phyloP scores from a whole-genome alignment of 2,329 filamentous ascomycete species.

The Xenoacremonium recifei region DNA sequence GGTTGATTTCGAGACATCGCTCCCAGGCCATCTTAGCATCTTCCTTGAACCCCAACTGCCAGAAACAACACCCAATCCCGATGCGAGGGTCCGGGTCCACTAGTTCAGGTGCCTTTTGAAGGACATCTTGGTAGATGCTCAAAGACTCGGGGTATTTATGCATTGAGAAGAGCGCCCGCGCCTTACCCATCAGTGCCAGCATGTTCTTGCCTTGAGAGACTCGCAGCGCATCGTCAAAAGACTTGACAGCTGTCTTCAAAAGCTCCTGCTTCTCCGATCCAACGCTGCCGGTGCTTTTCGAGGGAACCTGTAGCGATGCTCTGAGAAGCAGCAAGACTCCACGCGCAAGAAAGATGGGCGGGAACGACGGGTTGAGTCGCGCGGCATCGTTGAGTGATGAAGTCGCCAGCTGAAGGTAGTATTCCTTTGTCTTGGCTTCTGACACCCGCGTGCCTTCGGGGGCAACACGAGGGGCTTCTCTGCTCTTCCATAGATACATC shows the following conservation, averaged over 20 bases:
- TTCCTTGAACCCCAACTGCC: conserved; percentile 93
- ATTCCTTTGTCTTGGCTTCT: conserved; percentile 87
- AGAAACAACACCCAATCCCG: conserved; percentile 94
- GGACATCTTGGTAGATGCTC: conserved; percentile 79
- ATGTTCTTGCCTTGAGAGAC: conserved; percentile 85
- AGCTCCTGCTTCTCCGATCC: conserved; percentile 77
- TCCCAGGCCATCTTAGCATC: conserved; percentile 92
- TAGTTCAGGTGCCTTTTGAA: conserved; percentile 82
- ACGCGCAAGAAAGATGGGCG: conserved; percentile 85
- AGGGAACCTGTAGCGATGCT: conserved; percentile 77
- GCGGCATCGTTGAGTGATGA: conserved; percentile 92
- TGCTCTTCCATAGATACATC: conserved; percentile 87
- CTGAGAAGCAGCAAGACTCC: conserved; percentile 86
- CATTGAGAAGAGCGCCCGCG: conserved; percentile 81
- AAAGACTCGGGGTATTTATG: conserved; percentile 84
- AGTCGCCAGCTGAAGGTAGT: conserved; percentile 88
- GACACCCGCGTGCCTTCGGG: conserved; percentile 63
- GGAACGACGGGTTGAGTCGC: conserved; percentile 87
- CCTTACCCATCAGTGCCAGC: conserved; percentile 87
- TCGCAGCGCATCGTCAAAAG: conserved; percentile 90
- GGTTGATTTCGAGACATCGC: conserved; percentile 74
- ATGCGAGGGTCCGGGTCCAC: conserved; percentile 93
- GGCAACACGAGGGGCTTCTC: conserved; percentile 66
- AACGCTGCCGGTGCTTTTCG: conserved; percentile 63
- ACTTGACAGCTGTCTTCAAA: conserved; percentile 81